Percentiles rank a stretch among this genome's conserved stretches.
Conservation (phyloP, 2,329 filamentous ascomycete genomes). For the Pestalotiopsis sp. region DNA sequence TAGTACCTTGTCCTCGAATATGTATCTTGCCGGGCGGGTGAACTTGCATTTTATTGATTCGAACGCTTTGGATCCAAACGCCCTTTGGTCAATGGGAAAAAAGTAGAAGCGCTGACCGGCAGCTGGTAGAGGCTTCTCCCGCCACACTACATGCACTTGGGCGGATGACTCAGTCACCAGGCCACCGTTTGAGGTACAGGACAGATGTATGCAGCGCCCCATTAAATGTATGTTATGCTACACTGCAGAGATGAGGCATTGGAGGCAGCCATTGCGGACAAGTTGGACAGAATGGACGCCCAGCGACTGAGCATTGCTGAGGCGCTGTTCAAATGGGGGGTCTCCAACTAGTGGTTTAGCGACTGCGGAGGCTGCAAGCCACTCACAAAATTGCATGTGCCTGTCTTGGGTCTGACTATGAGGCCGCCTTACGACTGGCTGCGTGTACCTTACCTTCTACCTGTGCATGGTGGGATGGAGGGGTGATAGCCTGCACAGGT, state of each 20-base stretch:
- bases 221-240: background rate
- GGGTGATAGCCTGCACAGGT: background rate
- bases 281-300: background rate
- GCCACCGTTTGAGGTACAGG: background rate
- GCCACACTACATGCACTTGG: background rate
- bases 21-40: no score
- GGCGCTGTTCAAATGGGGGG: background rate
- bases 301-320: background rate
- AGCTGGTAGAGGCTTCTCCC: background rate
- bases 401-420: background rate
- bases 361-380: constrained; percentile 2
- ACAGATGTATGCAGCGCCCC: background rate
- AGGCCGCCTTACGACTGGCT: background rate
- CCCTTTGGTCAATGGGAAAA: background rate
- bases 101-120: background rate
- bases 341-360: background rate
- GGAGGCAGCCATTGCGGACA: background rate
- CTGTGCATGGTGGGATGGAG: background rate
- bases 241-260: background rate
- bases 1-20: no score
- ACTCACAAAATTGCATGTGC: constrained; percentile 5
- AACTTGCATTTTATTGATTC: background rate
- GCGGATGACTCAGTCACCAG: background rate
- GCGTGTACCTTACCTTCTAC: background rate
- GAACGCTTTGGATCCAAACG: background rate